Base-by-base conservation (phyloP, 2,329 filamentous ascomycete genomes). In the Thelonectria blattea region DNA sequence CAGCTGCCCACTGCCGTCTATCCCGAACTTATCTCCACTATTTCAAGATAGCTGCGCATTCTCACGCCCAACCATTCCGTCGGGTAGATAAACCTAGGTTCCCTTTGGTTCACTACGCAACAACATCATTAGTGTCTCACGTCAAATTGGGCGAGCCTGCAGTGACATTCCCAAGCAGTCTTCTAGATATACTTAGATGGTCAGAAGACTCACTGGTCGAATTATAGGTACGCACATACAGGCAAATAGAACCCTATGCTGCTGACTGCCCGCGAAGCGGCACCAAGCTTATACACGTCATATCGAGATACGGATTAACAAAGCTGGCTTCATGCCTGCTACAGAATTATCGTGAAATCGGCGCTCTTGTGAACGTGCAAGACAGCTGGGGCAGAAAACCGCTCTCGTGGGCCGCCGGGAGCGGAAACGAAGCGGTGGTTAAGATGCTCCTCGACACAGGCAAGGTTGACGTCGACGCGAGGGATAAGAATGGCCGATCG, bases 1-100 rank as follows among this genome's bases (percentile, higher is more conserved):
- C n/a, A n/a, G n/a, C n/a, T n/a, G n/a, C n/a, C n/a, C n/a, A n/a
- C n/a, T n/a, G n/a, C n/a, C n/a, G n/a, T n/a, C n/a, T n/a, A n/a
- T n/a, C n/a, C n/a, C n/a, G n/a, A n/a, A n/a, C n/a, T n/a, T n/a
- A n/a, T n/a, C n/a, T n/a, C n/a, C n/a, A n/a, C n/a, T n/a, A n/a
- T n/a, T n/a, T n/a, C n/a, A n/a, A n/a, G n/a, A n/a, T n/a, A n/a
- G n/a, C n/a, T n/a, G n/a, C n/a, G n/a, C n/a, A n/a, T n/a, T n/a
- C n/a, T n/a, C n/a, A n/a, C n/a, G n/a, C n/a, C n/a, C n/a, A n/a
- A n/a, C n/a, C n/a, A n/a, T n/a, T n/a, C n/a, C n/a, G n/a, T n/a
- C n/a, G n/a, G n/a, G n/a, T n/a, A n/a, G n/a, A n/a, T n/a, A n/a
- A 22, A 62, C 52, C 56, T 32, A 30, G 15, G 20, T 47, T 47